Evolutionary conservation across 495 filamentous ascomycete species (phyloP).

Genomic region (Aspergillus sparsus): DNA sequence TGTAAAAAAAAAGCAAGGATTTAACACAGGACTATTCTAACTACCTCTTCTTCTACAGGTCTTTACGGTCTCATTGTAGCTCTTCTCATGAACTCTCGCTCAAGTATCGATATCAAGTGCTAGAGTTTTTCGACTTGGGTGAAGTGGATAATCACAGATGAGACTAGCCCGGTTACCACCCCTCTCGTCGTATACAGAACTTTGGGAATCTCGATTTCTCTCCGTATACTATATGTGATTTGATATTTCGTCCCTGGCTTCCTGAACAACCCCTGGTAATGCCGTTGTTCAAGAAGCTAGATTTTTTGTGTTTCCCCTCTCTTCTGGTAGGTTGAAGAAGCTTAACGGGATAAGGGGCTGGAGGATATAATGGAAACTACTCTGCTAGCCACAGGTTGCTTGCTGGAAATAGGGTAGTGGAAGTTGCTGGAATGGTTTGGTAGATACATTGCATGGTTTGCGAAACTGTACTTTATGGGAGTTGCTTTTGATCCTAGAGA

Average conservation of each 20-base stretch:
- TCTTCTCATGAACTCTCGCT: constrained; percentile 92
- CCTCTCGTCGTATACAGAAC: constrained; percentile 16
- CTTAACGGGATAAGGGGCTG: neutral
- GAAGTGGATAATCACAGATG: constrained; percentile 13
- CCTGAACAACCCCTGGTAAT: neutral
- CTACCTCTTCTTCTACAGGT: constrained; percentile 50
- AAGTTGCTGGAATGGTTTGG: constrained; percentile 14
- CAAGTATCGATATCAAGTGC: constrained; percentile 36
- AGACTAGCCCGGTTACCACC: constrained; percentile 11
- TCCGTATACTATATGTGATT: neutral
- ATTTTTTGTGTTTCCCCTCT: neutral
- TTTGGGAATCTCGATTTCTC: constrained; percentile 9
- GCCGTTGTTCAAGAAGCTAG: neutral
- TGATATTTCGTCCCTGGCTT: neutral
- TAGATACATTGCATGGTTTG: constrained; percentile 33
- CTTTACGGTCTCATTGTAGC: constrained; percentile 98
- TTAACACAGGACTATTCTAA: no score
- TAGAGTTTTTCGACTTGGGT: constrained; percentile 29
- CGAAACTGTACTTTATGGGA: constrained; percentile 34
- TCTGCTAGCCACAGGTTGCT: constrained; percentile 4
- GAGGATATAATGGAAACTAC: constrained; percentile 13
- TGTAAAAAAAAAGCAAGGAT: neutral
- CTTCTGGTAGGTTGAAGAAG: neutral
- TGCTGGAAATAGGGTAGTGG: constrained; percentile 7
- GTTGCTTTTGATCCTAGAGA: constrained; percentile 24